Evolutionary conservation across 257 asterid genomes (phyloP), one percentile per base, ranked within the genome.

Genomic region (Gentiana straminea): DNA sequence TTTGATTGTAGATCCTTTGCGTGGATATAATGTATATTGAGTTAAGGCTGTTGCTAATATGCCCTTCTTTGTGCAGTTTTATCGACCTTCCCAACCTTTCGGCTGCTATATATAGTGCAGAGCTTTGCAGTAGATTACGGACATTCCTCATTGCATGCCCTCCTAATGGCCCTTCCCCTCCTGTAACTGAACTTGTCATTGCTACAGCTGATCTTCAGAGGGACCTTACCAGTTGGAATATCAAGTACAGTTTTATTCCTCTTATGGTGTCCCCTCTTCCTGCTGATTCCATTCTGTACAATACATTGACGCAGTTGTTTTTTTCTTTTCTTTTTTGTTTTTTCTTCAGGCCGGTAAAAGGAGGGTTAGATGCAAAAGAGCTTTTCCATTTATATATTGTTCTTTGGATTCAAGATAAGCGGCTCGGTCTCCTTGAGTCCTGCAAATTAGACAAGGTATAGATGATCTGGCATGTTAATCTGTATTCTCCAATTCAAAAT

Each of bases 101-200:
- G 9, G 69, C 84, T n/a, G 76, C 84, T 35, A 75, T 77, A 65
- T 77, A 77, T 52, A 77, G 84, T 63, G 75, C 70, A 45, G 84
- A 78, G 66, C 80, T 78, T 15, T 74, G 84, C 68, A 65, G 63
- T 60, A 78, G 84, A 56, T 52, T 78, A 64, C 78, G 84, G n/a
- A 72, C 78, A 44, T 78, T 78, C 69, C 84, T 78, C 58, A 75
- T 78, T n/a, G 81, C 84, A 57, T 78, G 74, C 60, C 84, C 84
- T 57, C 84, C 84, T 5, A 55, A 80, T 0, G 78, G 81, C 15
- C 84, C 84, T 50, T 75, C 81, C 7, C 76, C 81, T 37, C 75
- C 73, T 49, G 84, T 78, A 36, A 74, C 78, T 13, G 84, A 69
- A 24, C 80, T 77, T 59, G 78, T 77, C 49, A 75, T 77, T 65